Conservation (phyloP, 2,329 filamentous ascomycete species). For the Cordyceps sp. region DNA sequence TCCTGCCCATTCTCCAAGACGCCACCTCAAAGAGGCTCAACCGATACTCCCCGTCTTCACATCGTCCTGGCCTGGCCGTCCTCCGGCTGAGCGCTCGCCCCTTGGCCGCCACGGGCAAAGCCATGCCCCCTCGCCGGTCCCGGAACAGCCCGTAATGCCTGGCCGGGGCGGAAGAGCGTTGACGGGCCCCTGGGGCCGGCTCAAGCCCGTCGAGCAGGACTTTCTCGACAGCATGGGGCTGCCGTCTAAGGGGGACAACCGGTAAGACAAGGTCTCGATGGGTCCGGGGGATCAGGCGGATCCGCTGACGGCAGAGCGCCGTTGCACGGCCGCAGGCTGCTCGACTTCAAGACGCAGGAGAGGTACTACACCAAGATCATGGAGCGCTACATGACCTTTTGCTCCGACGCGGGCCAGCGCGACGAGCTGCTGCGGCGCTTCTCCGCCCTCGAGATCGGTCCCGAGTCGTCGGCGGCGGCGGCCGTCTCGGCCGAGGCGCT, state of each 20-base stretch:
- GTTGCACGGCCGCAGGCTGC: constrained; percentile 33
- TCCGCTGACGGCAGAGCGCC: not conserved
- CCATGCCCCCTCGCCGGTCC: not conserved
- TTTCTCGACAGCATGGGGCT: constrained; percentile 68
- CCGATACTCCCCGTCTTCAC: too few species aligned
- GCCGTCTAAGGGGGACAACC: constrained; percentile 79
- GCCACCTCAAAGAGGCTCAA: too few species aligned
- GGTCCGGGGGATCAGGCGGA: too few species aligned
- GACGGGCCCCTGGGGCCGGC: constrained; percentile 47
- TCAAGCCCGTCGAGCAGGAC: constrained; percentile 61
- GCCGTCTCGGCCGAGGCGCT: constrained; percentile 4
- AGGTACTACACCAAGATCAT: constrained; percentile 76
- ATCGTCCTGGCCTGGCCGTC: too few species aligned
- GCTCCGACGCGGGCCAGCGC: constrained; percentile 53
- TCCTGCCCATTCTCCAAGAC: too few species aligned
- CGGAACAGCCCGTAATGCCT: constrained; percentile 1
- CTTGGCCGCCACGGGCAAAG: not conserved
- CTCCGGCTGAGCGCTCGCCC: too few species aligned
- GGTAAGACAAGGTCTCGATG: constrained; percentile 29
- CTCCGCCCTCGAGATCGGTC: constrained; percentile 33
- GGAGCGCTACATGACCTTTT: constrained; percentile 79
- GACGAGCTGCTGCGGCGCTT: constrained; percentile 64
- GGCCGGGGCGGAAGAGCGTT: constrained; percentile 13
- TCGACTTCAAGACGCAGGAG: constrained; percentile 66
- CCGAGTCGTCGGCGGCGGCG: not conserved